Evolutionary conservation across 83 land plant genomes (phyloP).

Genomic region (Picea engelmannii): DNA sequence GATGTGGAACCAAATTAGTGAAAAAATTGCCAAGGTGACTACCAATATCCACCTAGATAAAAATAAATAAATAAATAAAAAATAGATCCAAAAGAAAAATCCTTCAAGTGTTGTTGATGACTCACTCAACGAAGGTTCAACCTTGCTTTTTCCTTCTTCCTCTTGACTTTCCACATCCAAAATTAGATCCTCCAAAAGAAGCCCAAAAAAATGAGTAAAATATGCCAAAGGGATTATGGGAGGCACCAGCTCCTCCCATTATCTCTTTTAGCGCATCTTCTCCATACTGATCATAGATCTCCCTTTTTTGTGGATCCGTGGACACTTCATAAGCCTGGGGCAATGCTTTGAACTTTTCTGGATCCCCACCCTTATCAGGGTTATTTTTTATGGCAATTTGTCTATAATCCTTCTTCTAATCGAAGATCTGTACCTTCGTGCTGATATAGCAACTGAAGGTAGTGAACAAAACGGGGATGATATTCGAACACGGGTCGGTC

Average conservation of each 20-base stretch:
- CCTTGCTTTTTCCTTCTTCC: too few species aligned
- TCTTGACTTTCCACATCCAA: neutral
- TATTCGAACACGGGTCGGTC: too few species aligned
- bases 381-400: conserved; percentile 71
- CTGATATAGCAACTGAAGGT: too few species aligned
- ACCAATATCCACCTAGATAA: too few species aligned
- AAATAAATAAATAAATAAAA: too few species aligned
- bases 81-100: too few species aligned
- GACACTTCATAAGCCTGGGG: conserved; percentile 86
- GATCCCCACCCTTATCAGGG: conserved; percentile 71
- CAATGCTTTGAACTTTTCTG: conserved; percentile 81
- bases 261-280: conserved; percentile 89
- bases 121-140: too few species aligned
- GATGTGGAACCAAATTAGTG: too few species aligned
- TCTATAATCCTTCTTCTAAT: conserved; percentile 48
- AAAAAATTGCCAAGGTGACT: too few species aligned
- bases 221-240: conserved; percentile 76
- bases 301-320: conserved; percentile 85
- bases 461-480: too few species aligned
- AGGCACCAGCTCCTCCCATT: conserved; percentile 79
- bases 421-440: too few species aligned
- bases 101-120: too few species aligned
- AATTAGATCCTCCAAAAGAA: conserved; percentile 54
- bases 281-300: conserved; percentile 73
- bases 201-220: conserved; percentile 87